Base-by-base conservation (phyloP, 345 rosid genomes). In the Ceriops zippeliana region DNA sequence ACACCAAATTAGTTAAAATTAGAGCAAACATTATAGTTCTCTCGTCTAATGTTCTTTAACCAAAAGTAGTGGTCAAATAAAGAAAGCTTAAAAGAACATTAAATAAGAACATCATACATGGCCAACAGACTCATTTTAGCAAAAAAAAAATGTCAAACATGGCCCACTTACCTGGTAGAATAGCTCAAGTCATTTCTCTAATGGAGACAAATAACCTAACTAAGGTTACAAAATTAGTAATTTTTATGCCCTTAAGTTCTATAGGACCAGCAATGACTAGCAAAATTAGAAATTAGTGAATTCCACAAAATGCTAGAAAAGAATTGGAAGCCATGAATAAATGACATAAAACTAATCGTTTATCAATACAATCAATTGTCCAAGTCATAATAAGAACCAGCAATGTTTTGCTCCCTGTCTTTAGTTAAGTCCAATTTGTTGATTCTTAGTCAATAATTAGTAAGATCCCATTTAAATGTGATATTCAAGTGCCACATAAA, bases 381-480 rank as follows among this genome's bases (percentile, higher is more conserved):
- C 75, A 96, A 76, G 75, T 90, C 89, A 75, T 90, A 96, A 68
- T 90, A 96, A 49, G 97, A 92, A 61, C 97, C 98, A 24, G 98
- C 97, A 60, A 86, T 9, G 70, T 96, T 96, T 78, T 96, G 99
- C 66, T 96, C 98, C 76, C 98, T 76, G 79, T 96, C 99, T 79
- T 96, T 96, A 19, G 95, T 90, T 6, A 98, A 90, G 61, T 90
- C 99, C 75, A 90, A 34, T 68, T 96, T 96, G 81, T 96, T 96
- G 78, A 92, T 92, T 70, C 99, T 86, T 49, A 98, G 99, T 60
- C 98, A 85, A 80, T 28, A 92, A 71, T 96, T 96, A 3, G 96
- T 92, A 1, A 97, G 96, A 57, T 96, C 98, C 28, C 99, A 86
- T 75, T 98, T 83, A 68, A 96, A 92, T 20, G 98, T 96, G 64